Conservation (phyloP, 805 yeast genomes). For the Starmerella apis region DNA sequence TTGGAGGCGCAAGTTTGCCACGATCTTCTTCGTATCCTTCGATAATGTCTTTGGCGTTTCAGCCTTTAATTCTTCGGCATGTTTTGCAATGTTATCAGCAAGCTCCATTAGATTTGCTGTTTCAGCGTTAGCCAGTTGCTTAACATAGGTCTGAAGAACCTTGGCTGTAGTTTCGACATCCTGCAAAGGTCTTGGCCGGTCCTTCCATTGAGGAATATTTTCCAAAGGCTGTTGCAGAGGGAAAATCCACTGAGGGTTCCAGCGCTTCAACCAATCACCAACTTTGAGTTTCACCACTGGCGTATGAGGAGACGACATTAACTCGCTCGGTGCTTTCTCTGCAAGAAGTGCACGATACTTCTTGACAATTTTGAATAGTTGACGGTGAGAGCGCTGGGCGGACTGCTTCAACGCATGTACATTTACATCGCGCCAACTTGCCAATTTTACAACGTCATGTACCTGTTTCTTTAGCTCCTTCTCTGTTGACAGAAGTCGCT, state of each 20-base stretch:
- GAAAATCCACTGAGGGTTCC: background rate
- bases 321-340: constrained; percentile 31
- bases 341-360: constrained; percentile 61
- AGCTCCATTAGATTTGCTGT: constrained; percentile 42
- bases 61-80: constrained; percentile 51
- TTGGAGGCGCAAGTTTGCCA: constrained; percentile 67
- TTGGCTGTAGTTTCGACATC: constrained; percentile 42
- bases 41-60: constrained; percentile 68
- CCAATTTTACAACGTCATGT: constrained; percentile 71
- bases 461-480: constrained; percentile 64
- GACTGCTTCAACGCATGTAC: constrained; percentile 88
- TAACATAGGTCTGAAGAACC: constrained; percentile 45
- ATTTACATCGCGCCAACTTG: constrained; percentile 96
- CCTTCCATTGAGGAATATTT: constrained; percentile 37
- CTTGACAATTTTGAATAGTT: constrained; percentile 69
- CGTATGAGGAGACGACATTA: too few relatives aligned
- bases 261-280: background rate
- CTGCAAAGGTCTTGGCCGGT: constrained; percentile 48
- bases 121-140: constrained; percentile 30
- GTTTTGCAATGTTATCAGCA: constrained; percentile 45
- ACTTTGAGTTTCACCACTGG: background rate
- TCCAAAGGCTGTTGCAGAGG: background rate
- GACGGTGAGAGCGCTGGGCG: constrained; percentile 78
- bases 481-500: constrained; percentile 38
- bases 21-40: constrained; percentile 62